Percentiles rank a stretch among this genome's conserved stretches.
Conservation (phyloP, 352 stramenopile genomes). For the Phytopythium aichiense region DNA sequence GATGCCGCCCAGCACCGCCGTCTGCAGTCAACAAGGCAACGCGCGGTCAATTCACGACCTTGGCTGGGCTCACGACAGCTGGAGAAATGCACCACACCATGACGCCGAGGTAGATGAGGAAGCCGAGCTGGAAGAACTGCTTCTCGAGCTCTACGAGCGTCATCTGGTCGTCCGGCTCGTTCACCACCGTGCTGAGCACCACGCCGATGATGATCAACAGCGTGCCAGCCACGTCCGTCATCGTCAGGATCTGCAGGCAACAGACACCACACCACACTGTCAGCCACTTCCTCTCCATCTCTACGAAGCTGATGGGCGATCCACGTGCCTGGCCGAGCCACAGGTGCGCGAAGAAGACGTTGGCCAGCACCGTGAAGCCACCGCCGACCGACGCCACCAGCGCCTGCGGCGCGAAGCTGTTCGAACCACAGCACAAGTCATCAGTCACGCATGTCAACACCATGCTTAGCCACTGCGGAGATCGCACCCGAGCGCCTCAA, state of each 20-base stretch:
- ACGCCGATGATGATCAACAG: constrained; percentile 80
- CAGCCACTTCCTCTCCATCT: neutral
- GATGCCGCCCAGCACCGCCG: constrained; percentile 53
- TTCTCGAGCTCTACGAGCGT: constrained; percentile 69
- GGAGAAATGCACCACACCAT: constrained; percentile 38
- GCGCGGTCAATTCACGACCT: neutral
- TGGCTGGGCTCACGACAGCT: neutral
- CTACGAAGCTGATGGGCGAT: constrained; percentile 1
- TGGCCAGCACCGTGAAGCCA: constrained; percentile 84
- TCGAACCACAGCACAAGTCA: neutral
- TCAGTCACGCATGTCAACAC: neutral
- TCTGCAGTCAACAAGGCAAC: constrained; percentile 20
- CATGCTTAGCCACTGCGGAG: no score
- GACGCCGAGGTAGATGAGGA: constrained; percentile 72
- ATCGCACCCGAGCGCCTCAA: constrained; percentile 69
- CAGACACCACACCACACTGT: neutral
- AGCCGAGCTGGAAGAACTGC: constrained; percentile 74
- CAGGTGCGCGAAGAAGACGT: constrained; percentile 86
- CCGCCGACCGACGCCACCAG: constrained; percentile 83
- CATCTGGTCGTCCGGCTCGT: constrained; percentile 78
- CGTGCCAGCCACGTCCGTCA: constrained; percentile 65
- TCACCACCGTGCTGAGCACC: constrained; percentile 76
- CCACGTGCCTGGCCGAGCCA: constrained; percentile 63
- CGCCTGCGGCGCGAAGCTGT: constrained; percentile 77
- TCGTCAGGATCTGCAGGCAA: constrained; percentile 38